Evolutionary conservation across 352 stramenopile species (phyloP).

Genomic region (Pythium sukuiense): DNA sequence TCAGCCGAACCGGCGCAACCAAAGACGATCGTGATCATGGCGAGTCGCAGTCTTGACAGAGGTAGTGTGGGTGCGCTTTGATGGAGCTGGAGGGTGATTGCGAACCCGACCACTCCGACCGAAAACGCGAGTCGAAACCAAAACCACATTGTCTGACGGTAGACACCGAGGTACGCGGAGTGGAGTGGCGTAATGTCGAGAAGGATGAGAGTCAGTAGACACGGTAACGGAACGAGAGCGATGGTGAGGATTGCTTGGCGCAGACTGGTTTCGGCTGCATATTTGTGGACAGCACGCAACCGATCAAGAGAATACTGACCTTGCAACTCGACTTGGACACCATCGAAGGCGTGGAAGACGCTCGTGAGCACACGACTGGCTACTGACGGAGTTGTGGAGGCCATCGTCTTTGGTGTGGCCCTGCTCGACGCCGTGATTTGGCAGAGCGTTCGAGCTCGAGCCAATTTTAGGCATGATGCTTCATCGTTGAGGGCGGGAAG

Average conservation of each 20-base stretch:
- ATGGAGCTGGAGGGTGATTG: background rate
- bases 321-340: background rate
- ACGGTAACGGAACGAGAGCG: background rate
- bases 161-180: background rate
- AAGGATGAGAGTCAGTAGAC: background rate
- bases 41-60: background rate
- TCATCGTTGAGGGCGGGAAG: too few relatives aligned
- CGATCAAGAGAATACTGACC: background rate
- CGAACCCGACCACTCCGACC: background rate
- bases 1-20: background rate
- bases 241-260: background rate
- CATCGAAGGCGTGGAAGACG: background rate
- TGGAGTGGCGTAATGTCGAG: background rate
- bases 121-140: background rate
- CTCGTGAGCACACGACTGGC: too few relatives aligned
- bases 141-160: background rate
- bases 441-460: too few relatives aligned
- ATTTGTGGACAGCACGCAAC: background rate
- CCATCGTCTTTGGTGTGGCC: too few relatives aligned
- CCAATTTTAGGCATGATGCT: too few relatives aligned
- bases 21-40: background rate
- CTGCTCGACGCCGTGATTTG: too few relatives aligned
- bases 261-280: background rate
- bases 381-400: too few relatives aligned
- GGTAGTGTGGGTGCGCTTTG: conserved; percentile 2